These are phyloP conservation scores for Purpureocillium lavendulum DNA, from an alignment of 2,329 filamentous ascomycete species.

Conservation along the genomic window DNA sequence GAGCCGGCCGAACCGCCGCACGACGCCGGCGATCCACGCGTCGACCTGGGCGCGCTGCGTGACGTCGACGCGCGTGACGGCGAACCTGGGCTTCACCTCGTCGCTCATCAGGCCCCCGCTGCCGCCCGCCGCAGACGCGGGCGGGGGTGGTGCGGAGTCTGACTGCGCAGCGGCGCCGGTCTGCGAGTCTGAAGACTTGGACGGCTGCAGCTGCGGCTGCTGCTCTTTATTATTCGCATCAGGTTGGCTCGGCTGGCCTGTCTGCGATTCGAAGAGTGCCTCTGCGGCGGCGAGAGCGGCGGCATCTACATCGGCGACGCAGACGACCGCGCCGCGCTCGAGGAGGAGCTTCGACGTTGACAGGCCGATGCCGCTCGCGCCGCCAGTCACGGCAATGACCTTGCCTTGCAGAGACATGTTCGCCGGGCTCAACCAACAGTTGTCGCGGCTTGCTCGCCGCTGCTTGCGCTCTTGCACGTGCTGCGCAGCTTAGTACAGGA, in stretches of 20 bases:
- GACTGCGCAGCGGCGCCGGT: no score
- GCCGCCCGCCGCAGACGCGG: no score
- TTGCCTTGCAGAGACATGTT: conserved; percentile 21
- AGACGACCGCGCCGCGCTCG: conserved; percentile 14
- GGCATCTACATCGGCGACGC: conserved; percentile 23
- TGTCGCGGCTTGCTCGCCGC: no score
- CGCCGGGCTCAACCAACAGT: no score
- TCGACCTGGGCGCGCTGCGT: conserved; percentile 39
- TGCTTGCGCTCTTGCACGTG: no score
- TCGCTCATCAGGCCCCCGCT: no score
- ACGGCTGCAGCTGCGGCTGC: no score
- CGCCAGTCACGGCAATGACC: conserved; percentile 32
- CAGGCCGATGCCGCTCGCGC: conserved; percentile 34
- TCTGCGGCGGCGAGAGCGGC: conserved; percentile 18
- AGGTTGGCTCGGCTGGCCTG: no score
- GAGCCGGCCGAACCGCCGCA: conserved; percentile 42
- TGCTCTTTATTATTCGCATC: no score
- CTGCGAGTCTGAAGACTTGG: no score
- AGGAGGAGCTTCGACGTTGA: conserved; percentile 27
- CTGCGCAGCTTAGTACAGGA: no score
- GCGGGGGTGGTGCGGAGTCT: no score
- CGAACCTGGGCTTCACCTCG: conserved; percentile 14
- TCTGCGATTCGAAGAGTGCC: conserved; percentile 17
- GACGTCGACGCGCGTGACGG: conserved; percentile 38
- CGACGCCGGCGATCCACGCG: conserved; percentile 35